Evolutionary conservation across 257 asterid species (phyloP).

Genomic region (Craterostigma plantagineum): DNA sequence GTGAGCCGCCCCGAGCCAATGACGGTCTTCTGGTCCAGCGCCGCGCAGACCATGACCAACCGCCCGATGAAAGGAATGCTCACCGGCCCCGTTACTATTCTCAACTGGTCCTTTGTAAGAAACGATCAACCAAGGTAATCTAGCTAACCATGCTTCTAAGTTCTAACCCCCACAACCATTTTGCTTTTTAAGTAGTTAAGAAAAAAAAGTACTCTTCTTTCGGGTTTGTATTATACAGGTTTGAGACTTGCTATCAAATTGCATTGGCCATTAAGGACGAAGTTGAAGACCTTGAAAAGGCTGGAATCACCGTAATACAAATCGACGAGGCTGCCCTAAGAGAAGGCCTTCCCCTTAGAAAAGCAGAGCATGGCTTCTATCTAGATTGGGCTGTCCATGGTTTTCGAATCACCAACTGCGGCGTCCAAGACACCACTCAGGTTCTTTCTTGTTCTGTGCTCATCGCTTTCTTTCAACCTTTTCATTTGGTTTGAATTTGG

Average conservation of each 20-base stretch:
- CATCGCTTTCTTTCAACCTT: no score
- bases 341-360: slow-evolving; percentile 53
- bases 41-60: slow-evolving; percentile 93
- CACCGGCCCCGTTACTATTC: slow-evolving; percentile 97
- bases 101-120: slow-evolving; percentile 94
- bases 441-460: neutral
- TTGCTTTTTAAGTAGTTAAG: no score
- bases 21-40: slow-evolving; percentile 98
- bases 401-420: slow-evolving; percentile 44
- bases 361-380: slow-evolving; percentile 41
- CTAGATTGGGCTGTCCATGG: slow-evolving; percentile 63
- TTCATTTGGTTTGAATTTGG: neutral
- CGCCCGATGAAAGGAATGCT: slow-evolving; percentile 99
- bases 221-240: slow-evolving; percentile 16
- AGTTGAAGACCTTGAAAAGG: slow-evolving; percentile 56
- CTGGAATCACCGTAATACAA: slow-evolving; percentile 33
- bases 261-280: slow-evolving; percentile 56
- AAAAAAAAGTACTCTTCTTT: no score
- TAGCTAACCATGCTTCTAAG: no score
- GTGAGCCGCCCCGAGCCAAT: slow-evolving; percentile 96
- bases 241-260: slow-evolving; percentile 45
- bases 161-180: no score
- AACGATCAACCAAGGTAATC: slow-evolving; percentile 98
- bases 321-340: slow-evolving; percentile 62
- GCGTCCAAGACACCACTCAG: slow-evolving; percentile 22